Conservation (phyloP, 179 eudicot species). For the Carnegiea gigantea region DNA sequence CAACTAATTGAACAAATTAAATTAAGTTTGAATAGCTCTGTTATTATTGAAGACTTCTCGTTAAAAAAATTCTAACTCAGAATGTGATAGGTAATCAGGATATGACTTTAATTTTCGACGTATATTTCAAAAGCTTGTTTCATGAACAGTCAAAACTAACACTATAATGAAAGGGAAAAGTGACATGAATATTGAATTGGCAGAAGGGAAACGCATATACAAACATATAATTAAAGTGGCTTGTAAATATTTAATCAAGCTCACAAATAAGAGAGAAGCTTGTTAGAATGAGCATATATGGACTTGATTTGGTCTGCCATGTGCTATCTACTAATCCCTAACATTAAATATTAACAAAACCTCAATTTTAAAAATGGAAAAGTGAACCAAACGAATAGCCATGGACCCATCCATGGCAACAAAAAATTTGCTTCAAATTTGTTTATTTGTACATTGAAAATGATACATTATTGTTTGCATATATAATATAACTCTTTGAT, state of each 20-base stretch:
- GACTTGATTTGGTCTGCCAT: conserved; percentile 28
- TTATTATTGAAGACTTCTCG: too few relatives aligned
- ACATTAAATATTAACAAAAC: background rate
- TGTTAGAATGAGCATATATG: conserved; percentile 21
- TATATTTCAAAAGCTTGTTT: conserved; percentile 1
- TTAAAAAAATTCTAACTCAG: too few relatives aligned
- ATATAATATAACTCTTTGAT: background rate
- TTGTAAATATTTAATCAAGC: conserved; percentile 18
- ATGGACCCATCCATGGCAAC: background rate
- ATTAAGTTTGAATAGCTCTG: too few relatives aligned
- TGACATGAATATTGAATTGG: background rate
- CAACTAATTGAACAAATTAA: too few relatives aligned
- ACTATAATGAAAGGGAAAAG: conserved; percentile 12
- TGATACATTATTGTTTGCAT: background rate
- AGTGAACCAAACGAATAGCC: conserved; percentile 16
- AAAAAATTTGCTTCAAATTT: conserved; percentile 3
- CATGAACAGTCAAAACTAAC: conserved; percentile 7
- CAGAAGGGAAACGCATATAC: conserved; percentile 11
- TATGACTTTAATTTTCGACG: background rate
- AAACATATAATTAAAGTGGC: conserved; percentile 15
- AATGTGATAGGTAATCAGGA: too few relatives aligned
- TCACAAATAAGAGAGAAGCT: conserved; percentile 10
- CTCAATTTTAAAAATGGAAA: background rate
- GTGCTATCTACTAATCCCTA: conserved; percentile 24
- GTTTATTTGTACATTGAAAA: conserved; percentile 8